Percentiles rank a stretch among this genome's conserved stretches.
Evolutionary conservation across 1,139 yeast species (phyloP).

Genomic region (Taphrina betulina): DNA sequence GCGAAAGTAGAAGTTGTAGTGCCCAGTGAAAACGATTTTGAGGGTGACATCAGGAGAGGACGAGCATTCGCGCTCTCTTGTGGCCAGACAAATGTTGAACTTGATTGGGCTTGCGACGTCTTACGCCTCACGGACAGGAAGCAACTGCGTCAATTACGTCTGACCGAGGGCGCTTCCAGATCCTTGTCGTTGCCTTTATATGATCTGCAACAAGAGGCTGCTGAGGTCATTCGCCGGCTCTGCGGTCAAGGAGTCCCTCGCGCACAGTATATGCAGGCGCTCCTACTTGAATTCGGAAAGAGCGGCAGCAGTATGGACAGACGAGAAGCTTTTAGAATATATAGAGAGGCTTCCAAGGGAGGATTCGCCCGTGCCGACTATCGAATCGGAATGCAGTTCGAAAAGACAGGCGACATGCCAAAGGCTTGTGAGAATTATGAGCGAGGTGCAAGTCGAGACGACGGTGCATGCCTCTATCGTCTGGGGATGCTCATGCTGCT

Average conservation of each 20-base stretch:
- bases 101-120: constrained; percentile 22
- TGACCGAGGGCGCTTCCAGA: neutral
- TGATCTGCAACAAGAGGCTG: constrained; percentile 22
- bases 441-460: constrained; percentile 43
- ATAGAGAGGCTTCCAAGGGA: constrained; percentile 20
- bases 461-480: constrained; percentile 45
- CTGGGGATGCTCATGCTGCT: constrained; percentile 45
- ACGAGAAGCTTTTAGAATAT: constrained; percentile 16
- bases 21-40: neutral
- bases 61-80: neutral
- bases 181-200: neutral
- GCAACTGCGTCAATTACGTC: constrained; percentile 4
- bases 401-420: constrained; percentile 41
- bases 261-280: constrained; percentile 10
- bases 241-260: neutral
- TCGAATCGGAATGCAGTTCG: constrained; percentile 39
- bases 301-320: constrained; percentile 13
- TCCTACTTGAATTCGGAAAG: constrained; percentile 24
- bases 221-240: neutral
- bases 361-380: constrained; percentile 28
- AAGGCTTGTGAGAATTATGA: constrained; percentile 43
- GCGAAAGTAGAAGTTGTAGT: too few species aligned
- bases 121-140: constrained; percentile 23
- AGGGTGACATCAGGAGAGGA: neutral
- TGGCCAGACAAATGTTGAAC: neutral